A percentile compares a stretch with the other conserved stretches of the same genome.
phyloP scores from a whole-genome alignment of 345 rosid species.

The rapeseed (Brassica napus) region DNA sequence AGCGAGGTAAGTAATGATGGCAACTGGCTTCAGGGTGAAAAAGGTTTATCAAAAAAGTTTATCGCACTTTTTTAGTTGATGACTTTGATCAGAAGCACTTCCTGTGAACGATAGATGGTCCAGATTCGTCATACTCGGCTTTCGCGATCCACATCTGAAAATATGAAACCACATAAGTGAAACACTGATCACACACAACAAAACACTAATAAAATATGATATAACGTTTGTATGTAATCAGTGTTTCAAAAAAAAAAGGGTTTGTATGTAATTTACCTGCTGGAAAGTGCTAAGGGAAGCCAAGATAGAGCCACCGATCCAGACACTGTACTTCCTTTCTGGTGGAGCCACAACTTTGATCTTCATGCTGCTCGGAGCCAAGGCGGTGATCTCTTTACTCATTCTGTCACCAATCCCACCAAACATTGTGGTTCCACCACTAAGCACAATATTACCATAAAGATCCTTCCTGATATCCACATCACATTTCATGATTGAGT shows the following conservation, averaged over 20 bases:
- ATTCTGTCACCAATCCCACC: slow-evolving; percentile 66
- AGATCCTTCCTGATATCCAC: slow-evolving; percentile 69
- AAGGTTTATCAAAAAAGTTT: background rate
- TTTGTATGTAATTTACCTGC: slow-evolving; percentile 44
- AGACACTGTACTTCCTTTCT: slow-evolving; percentile 68
- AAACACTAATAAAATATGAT: background rate
- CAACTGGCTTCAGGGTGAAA: slow-evolving; percentile 18
- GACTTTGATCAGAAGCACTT: slow-evolving; percentile 54
- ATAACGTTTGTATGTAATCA: background rate
- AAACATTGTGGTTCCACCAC: slow-evolving; percentile 68
- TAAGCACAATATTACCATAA: slow-evolving; percentile 62
- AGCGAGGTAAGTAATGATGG: background rate
- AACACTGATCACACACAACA: background rate
- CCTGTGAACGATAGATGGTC: slow-evolving; percentile 68
- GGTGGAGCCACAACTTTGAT: slow-evolving; percentile 69
- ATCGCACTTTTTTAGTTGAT: slow-evolving; percentile 14
- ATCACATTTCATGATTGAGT: slow-evolving; percentile 62
- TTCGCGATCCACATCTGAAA: slow-evolving; percentile 68
- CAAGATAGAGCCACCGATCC: slow-evolving; percentile 62
- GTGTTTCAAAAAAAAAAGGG: too few species aligned
- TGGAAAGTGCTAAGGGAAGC: slow-evolving; percentile 67
- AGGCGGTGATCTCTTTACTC: slow-evolving; percentile 69
- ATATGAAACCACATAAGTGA: slow-evolving; percentile 1
- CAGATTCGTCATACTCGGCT: slow-evolving; percentile 67
- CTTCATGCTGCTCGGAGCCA: slow-evolving; percentile 73